Evolutionary conservation across 2,329 filamentous ascomycete genomes (phyloP).

Genomic region (Cladophialophora bantiana): DNA sequence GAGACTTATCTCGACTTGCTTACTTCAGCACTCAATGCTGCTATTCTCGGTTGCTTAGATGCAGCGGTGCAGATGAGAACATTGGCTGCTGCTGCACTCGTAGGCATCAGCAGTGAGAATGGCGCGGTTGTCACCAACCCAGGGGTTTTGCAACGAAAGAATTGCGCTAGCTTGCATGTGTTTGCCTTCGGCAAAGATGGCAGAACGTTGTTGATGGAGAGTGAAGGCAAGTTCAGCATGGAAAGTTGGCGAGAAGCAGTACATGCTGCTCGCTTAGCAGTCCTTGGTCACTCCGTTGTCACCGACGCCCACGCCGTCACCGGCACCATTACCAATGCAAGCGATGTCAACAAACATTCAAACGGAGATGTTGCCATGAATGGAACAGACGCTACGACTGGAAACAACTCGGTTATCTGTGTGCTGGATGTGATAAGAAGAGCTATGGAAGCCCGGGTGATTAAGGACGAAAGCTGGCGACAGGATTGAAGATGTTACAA

Average conservation of each 20-base stretch:
- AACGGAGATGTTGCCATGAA: conserved; percentile 37
- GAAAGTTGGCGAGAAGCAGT: conserved; percentile 77
- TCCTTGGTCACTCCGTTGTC: conserved; percentile 53
- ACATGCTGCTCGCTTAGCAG: conserved; percentile 69
- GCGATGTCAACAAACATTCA: conserved; percentile 27
- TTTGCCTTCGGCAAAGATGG: conserved; percentile 78
- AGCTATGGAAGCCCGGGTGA: conserved; percentile 37
- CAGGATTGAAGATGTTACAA: conserved; percentile 32
- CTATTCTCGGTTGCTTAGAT: conserved; percentile 78
- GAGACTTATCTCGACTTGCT: conserved; percentile 74
- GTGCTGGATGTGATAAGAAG: conserved; percentile 36
- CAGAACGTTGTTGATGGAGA: conserved; percentile 78
- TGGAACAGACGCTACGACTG: conserved; percentile 19
- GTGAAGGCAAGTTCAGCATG: conserved; percentile 78
- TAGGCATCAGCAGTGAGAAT: conserved; percentile 61
- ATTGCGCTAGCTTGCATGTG: conserved; percentile 77
- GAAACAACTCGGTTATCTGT: conserved; percentile 23
- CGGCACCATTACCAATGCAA: conserved; percentile 28
- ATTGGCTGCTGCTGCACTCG: conserved; percentile 70
- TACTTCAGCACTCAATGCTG: conserved; percentile 80
- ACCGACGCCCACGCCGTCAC: conserved; percentile 20
- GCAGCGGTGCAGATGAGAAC: conserved; percentile 81
- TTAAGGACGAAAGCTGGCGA: conserved; percentile 37
- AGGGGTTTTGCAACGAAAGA: conserved; percentile 65
- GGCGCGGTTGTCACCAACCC: conserved; percentile 65